phyloP scores from a whole-genome alignment of 192 early-diverging fungal species.

The Lunasporangiospora selenospora region DNA sequence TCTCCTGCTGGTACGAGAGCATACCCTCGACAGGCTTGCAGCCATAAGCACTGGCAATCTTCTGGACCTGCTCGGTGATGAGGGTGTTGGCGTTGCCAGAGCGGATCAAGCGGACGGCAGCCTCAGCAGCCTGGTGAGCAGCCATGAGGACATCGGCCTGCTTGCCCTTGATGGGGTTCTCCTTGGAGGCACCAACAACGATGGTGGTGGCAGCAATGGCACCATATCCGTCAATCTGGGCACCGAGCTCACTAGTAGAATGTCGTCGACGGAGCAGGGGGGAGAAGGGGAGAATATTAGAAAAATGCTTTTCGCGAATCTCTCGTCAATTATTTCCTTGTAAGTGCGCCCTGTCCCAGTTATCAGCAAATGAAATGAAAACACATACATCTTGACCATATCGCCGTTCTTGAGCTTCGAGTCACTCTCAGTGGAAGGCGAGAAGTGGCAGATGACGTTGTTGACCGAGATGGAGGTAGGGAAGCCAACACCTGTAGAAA shows the following conservation, averaged over 20 bases:
- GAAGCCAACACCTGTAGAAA: slow-evolving; percentile 75
- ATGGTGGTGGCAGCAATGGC: slow-evolving; percentile 83
- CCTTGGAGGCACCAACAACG: slow-evolving; percentile 83
- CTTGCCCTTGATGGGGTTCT: slow-evolving; percentile 79
- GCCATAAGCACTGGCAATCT: slow-evolving; percentile 81
- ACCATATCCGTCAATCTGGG: slow-evolving; percentile 92
- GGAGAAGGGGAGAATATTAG: too few species aligned
- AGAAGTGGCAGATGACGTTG: slow-evolving; percentile 84
- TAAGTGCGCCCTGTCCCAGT: neutral
- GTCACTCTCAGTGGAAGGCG: slow-evolving; percentile 76
- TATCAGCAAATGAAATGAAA: neutral
- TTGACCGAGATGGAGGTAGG: slow-evolving; percentile 89
- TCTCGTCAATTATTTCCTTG: too few species aligned
- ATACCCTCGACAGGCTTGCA: slow-evolving; percentile 93
- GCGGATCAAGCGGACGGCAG: slow-evolving; percentile 84
- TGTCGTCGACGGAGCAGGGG: neutral
- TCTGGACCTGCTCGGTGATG: slow-evolving; percentile 82
- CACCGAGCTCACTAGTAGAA: slow-evolving; percentile 73
- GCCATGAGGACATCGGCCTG: slow-evolving; percentile 89
- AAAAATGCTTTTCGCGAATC: too few species aligned
- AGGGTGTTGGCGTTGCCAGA: slow-evolving; percentile 75
- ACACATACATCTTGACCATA: slow-evolving; percentile 85
- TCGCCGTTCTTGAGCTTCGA: slow-evolving; percentile 76
- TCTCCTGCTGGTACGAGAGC: slow-evolving; percentile 86
- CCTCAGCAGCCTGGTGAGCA: slow-evolving; percentile 85